phyloP scores from a whole-genome alignment of 2,329 filamentous ascomycete species.

The Emergomyces pasteurianus region DNA sequence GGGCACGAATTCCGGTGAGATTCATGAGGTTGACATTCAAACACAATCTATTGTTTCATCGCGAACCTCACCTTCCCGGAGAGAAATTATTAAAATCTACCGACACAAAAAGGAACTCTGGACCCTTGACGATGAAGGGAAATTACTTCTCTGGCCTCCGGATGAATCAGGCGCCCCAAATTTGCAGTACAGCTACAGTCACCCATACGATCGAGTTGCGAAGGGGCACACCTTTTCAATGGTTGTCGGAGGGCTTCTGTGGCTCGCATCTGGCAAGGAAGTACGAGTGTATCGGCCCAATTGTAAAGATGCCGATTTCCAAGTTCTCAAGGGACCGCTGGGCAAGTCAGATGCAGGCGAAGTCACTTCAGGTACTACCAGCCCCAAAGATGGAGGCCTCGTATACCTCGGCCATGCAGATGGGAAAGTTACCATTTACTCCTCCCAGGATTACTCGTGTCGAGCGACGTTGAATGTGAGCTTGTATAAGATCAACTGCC shows the following conservation, averaged over 20 bases:
- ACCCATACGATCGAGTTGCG: conserved; percentile 55
- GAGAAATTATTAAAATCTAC: conserved; percentile 73
- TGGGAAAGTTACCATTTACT: conserved; percentile 92
- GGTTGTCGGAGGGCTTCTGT: conserved; percentile 71
- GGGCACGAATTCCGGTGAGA: conserved; percentile 75
- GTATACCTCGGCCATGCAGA: conserved; percentile 88
- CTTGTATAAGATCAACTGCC: conserved; percentile 85
- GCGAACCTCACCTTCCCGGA: conserved; percentile 62
- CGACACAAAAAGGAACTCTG: conserved; percentile 82
- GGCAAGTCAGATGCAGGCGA: conserved; percentile 65
- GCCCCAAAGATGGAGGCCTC: conserved; percentile 62
- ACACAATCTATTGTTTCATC: conserved; percentile 58
- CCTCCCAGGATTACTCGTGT: conserved; percentile 61
- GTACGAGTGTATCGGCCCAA: conserved; percentile 73
- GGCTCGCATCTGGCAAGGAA: conserved; percentile 79
- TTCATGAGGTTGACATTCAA: conserved; percentile 76
- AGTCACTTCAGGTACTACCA: conserved; percentile 68
- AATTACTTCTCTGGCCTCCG: conserved; percentile 75
- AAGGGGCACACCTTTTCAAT: conserved; percentile 81
- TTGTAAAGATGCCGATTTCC: conserved; percentile 58
- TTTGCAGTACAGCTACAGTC: conserved; percentile 60
- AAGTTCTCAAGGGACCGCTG: conserved; percentile 61
- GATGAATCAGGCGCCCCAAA: conserved; percentile 63
- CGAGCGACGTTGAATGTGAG: conserved; percentile 75
- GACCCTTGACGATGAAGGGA: conserved; percentile 84